Percentiles rank a stretch among this genome's conserved stretches.
phyloP scores from a whole-genome alignment of 331 rosid species.

The Prunus yedoensis region DNA sequence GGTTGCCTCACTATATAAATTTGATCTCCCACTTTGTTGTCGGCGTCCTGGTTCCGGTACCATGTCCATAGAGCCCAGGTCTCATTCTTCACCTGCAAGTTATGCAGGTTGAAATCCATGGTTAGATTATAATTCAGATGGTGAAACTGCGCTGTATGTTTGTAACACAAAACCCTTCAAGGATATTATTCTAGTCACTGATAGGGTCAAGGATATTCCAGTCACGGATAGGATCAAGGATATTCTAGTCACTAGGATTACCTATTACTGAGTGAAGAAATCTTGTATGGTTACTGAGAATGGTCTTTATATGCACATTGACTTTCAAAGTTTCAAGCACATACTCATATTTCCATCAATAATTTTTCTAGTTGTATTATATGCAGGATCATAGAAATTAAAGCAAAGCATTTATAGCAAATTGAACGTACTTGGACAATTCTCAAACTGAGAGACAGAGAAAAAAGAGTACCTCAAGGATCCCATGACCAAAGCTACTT shows the following conservation, averaged over 20 bases:
- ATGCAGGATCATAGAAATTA: background rate
- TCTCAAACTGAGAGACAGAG: background rate
- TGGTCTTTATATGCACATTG: background rate
- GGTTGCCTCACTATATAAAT: constrained; percentile 81
- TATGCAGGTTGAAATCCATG: constrained; percentile 15
- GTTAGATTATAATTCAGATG: constrained; percentile 5
- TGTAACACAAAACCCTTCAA: background rate
- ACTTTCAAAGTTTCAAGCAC: too few species aligned
- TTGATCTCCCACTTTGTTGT: constrained; percentile 63
- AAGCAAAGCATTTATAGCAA: background rate
- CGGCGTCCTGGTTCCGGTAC: constrained; percentile 75
- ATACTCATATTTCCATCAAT: background rate
- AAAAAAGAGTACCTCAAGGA: constrained; percentile 56
- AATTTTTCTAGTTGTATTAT: background rate
- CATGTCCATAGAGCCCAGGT: constrained; percentile 86
- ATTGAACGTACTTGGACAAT: background rate
- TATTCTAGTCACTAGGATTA: background rate
- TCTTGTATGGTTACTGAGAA: background rate
- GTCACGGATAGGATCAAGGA: background rate
- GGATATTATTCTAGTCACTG: background rate
- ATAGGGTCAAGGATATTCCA: background rate
- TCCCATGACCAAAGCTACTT: constrained; percentile 80
- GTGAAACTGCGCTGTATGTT: background rate
- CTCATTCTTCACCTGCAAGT: constrained; percentile 72
- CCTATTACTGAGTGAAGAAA: background rate